Evolutionary conservation across 2,329 filamentous ascomycete species (phyloP), one percentile per base, ranked within the genome.

Genomic region (Huntiella moniliformis): DNA sequence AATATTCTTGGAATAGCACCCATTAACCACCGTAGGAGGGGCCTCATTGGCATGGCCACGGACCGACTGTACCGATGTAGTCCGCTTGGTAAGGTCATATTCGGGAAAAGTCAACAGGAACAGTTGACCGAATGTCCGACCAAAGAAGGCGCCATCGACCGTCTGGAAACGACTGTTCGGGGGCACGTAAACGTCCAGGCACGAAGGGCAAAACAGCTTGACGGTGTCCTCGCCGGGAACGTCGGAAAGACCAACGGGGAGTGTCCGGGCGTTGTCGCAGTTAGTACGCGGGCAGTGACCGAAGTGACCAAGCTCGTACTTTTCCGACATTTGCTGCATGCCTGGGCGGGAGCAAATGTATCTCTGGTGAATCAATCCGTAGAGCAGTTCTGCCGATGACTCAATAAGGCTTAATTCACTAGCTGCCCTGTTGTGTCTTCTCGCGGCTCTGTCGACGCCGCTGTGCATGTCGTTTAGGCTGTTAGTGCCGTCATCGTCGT

Each of bases 81-180:
- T 78, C 78, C 77, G 76, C 56, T 81, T 79, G 31, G 78, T 79
- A 50, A 96, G 76, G 54, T 95, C 86, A 57, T 95, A 82, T 58
- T 98, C 91, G 33, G 91, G 88, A 62, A 96, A 98, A 35, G 88
- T 98, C 68, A 98, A 88, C 60, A 98, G 85, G 67, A 98, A 98
- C 50, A 98, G 76, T 39, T 86, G 86, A 51, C 87, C 87, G 60
- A 98, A 98, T 0, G 91, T 98, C 45, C 91, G 88, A 41, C 91
- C 91, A 58, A 98, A 98, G 67, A 96, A 98, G 40, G 91, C 91
- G 45, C 91, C 91, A 55, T 98, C 91, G 32, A 98, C 91, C 2
- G 85, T 88, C 63, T 96, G 91, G 60, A 96, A 98, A 15, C 91
- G 77, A 57, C 85, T 94, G 67, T 96, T 98, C 36, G 91, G 91